A percentile compares a stretch with the other conserved stretches of the same genome.
These are phyloP conservation scores for Corynespora cassiicola DNA, from an alignment of 2,329 filamentous ascomycete genomes.

Conservation along the genomic window DNA sequence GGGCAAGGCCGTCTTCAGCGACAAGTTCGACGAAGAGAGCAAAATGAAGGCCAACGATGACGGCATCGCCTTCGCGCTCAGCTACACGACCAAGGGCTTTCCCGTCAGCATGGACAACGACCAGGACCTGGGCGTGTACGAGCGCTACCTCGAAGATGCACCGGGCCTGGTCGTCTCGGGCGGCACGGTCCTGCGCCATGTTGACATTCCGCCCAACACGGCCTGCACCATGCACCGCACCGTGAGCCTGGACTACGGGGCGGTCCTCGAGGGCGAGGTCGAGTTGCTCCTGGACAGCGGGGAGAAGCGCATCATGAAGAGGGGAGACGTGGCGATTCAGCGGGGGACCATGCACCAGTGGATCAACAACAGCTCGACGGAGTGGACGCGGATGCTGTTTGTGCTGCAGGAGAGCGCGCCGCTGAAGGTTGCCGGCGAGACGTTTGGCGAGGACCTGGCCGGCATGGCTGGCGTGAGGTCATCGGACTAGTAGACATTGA, in stretches of 20 bases:
- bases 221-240: conserved; percentile 49
- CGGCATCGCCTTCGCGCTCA: conserved; percentile 56
- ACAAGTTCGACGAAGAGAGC: conserved; percentile 42
- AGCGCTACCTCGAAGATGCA: conserved; percentile 49
- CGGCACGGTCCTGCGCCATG: conserved; percentile 55
- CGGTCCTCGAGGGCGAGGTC: conserved; percentile 47
- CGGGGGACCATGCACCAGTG: conserved; percentile 49
- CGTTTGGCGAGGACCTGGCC: conserved; percentile 39
- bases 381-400: conserved; percentile 46
- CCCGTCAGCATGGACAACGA: conserved; percentile 55
- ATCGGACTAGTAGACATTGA: conserved; percentile 32
- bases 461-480: conserved; percentile 45
- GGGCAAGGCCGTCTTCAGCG: conserved; percentile 46
- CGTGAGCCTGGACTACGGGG: conserved; percentile 48
- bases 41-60: conserved; percentile 48
- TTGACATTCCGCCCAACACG: conserved; percentile 45
- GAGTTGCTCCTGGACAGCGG: conserved; percentile 47
- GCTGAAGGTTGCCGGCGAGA: conserved; percentile 36
- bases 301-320: conserved; percentile 43
- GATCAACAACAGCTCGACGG: conserved; percentile 42
- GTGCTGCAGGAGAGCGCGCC: conserved; percentile 45
- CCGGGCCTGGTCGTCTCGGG: conserved; percentile 58
- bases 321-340: conserved; percentile 48
- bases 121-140: conserved; percentile 56
- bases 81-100: conserved; percentile 57